These are phyloP conservation scores for Fusarium newnesense DNA, from an alignment of 2,329 filamentous ascomycete species.

Conservation along the genomic window DNA sequence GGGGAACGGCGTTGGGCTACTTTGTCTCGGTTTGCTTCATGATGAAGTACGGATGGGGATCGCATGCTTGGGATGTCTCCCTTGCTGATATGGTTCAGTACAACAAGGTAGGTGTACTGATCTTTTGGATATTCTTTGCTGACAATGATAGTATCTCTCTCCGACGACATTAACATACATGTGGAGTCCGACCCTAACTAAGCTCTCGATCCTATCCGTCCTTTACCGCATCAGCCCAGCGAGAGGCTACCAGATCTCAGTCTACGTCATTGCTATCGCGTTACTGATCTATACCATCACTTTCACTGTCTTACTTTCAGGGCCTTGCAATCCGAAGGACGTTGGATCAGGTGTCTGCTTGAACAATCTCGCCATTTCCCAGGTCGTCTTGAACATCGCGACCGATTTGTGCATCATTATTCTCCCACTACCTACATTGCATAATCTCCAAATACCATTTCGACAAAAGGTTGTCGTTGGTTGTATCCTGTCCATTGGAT, in stretches of 20 bases:
- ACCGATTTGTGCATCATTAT: not conserved
- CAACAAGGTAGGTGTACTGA: not conserved
- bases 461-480: not conserved
- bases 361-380: not conserved
- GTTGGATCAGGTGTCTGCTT: not conserved
- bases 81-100: not conserved
- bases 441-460: not conserved
- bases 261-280: not conserved
- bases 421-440: not conserved
- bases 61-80: not conserved
- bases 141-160: not conserved
- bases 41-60: constrained; percentile 7
- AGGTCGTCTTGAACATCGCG: not conserved
- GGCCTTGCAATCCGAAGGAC: not conserved
- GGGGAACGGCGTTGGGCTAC: not conserved
- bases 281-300: not conserved
- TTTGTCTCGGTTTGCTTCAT: constrained; percentile 1
- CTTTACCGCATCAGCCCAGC: not conserved
- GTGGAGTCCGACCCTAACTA: not conserved
- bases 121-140: not conserved
- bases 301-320: not conserved
- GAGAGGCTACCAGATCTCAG: not conserved
- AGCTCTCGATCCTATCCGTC: not conserved
- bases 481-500: not conserved
- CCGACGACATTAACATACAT: not conserved